Base-by-base conservation (phyloP, 495 filamentous ascomycete species). In the Penicillium crystallinum region DNA sequence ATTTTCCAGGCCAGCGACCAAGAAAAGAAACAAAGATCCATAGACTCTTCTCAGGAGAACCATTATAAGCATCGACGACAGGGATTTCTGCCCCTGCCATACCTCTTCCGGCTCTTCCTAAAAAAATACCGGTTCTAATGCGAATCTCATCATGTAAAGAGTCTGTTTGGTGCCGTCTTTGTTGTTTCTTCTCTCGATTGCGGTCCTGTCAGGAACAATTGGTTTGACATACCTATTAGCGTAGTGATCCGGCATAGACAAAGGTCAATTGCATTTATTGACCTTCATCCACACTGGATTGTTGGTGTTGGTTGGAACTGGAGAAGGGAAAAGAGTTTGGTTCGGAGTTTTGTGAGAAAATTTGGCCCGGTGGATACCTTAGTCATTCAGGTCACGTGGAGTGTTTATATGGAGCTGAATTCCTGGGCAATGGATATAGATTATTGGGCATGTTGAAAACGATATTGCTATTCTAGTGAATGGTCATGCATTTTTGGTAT, bases 81-180 rank as follows among this genome's bases (percentile, higher is more conserved):
- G 59, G 44, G 46, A 48, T 50, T 42, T 57, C 33, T 54, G 51
- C 42, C 45, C 55, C 53, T 66, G 72, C 42, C 72, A 77, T 74
- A 69, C 74, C 74, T 77, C 59, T 75, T 77, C 72, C 74, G 74
- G 74, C 74, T 77, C 74, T 77, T 77, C 74, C 74, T 77, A 77
- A 42, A 27, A 72, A 68, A 63, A 64, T 66, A 55, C 59, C 66
- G 74, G 74, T 77, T 73, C 66, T 27, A 56, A 57, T 49, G 45
- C 46, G 46, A 18, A 61, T 71, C 68, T 77, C 72, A 75, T 77
- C 74, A 75, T 74, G 57, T 61, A 38, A 29, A 51, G 58, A 55
- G 53, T 44, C 50, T 43, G 57, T 59, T 37, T 55, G 57, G 49
- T 27, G 48, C 38, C 36, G 14, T 49, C 45, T 43, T 63, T 59